Conservation (phyloP, 2,329 filamentous ascomycete species). For the Tolypocladium endophyticum region DNA sequence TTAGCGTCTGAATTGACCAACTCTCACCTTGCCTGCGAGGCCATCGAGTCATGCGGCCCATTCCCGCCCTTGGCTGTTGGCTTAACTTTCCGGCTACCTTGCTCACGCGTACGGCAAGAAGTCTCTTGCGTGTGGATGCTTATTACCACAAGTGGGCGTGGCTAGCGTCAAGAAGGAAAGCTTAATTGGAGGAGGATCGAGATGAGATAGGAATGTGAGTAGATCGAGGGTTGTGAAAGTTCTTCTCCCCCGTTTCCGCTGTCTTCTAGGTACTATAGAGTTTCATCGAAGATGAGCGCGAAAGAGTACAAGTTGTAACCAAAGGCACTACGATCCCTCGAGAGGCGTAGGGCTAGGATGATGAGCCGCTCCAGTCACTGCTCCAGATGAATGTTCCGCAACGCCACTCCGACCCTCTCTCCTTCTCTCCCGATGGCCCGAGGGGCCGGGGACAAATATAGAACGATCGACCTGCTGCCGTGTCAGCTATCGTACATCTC, state of each 20-base stretch:
- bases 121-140: too few relatives aligned
- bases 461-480: constrained; percentile 44
- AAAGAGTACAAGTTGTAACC: neutral
- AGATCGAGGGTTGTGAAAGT: neutral
- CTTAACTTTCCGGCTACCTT: neutral
- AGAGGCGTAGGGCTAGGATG: neutral
- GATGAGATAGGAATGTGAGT: neutral
- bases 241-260: neutral
- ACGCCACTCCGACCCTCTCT: constrained; percentile 75
- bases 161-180: neutral
- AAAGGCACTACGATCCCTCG: neutral
- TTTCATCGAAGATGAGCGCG: neutral
- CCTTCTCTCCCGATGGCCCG: constrained; percentile 76
- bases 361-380: constrained; percentile 40
- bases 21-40: too few relatives aligned
- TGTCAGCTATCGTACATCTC: neutral
- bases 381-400: constrained; percentile 76
- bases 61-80: neutral
- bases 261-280: neutral
- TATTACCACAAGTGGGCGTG: neutral
- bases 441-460: constrained; percentile 61
- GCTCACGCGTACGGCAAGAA: neutral
- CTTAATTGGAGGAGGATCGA: neutral
- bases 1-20: too few relatives aligned
- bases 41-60: too few relatives aligned